phyloP scores from a whole-genome alignment of 192 early-diverging fungal genomes.

The Phycomyces nitens region DNA sequence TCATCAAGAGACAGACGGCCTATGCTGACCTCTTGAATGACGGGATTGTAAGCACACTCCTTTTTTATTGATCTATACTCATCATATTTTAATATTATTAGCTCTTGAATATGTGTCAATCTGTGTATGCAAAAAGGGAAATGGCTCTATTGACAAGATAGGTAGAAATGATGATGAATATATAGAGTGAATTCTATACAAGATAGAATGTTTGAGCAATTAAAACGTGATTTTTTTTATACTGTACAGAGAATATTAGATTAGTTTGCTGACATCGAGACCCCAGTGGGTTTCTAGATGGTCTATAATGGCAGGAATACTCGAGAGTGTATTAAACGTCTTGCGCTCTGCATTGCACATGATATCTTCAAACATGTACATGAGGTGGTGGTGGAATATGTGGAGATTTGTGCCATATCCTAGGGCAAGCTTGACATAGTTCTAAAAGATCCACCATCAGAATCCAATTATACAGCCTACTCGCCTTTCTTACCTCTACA shows the following conservation, averaged over 20 bases:
- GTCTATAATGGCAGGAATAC: slow-evolving; percentile 75
- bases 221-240: not conserved
- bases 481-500: slow-evolving; percentile 52
- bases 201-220: not conserved
- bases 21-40: slow-evolving; percentile 10
- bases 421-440: slow-evolving; percentile 64
- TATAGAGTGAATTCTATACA: too few species aligned
- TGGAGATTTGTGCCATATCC: slow-evolving; percentile 79
- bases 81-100: not conserved
- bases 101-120: not conserved
- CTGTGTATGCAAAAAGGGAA: not conserved
- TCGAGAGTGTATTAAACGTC: slow-evolving; percentile 83
- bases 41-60: slow-evolving; percentile 7
- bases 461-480: not conserved
- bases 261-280: slow-evolving; percentile 18
- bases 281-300: slow-evolving; percentile 59
- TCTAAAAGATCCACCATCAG: slow-evolving; percentile 14
- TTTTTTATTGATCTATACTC: not conserved
- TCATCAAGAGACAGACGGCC: slow-evolving; percentile 21
- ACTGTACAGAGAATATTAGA: not conserved
- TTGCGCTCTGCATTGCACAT: slow-evolving; percentile 82
- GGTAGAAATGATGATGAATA: too few species aligned
- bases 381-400: slow-evolving; percentile 93
- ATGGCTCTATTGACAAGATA: not conserved
- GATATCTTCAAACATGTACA: slow-evolving; percentile 87